phyloP scores from a whole-genome alignment of 768 basidiomycete species.

The Strobilomyces dryophilus region DNA sequence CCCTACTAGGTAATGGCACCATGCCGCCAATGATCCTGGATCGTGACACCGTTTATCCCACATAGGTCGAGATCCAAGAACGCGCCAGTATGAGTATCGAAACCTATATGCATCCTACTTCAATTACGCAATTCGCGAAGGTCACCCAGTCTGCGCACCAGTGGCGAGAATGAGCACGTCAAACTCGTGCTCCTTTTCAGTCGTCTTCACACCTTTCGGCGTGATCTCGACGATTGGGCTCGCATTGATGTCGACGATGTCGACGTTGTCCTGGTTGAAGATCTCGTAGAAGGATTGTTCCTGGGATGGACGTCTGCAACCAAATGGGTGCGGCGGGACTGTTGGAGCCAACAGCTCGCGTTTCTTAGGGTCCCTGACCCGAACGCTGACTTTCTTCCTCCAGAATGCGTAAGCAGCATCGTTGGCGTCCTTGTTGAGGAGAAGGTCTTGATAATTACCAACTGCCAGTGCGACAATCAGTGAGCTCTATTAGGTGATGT shows the following conservation, averaged over 20 bases:
- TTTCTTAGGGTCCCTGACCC: slow-evolving; percentile 10
- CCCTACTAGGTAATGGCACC: slow-evolving; percentile 11
- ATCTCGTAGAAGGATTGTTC: slow-evolving; percentile 13
- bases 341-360: slow-evolving; percentile 12
- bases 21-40: slow-evolving; percentile 9
- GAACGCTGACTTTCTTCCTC: slow-evolving; percentile 8
- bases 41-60: slow-evolving; percentile 5
- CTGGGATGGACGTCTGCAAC: not conserved
- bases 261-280: slow-evolving; percentile 16
- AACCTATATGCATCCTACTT: too few relatives aligned
- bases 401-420: not conserved
- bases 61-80: slow-evolving; percentile 11
- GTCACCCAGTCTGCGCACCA: slow-evolving; percentile 4
- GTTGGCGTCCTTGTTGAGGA: not conserved
- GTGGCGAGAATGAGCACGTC: slow-evolving; percentile 15
- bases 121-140: too few relatives aligned
- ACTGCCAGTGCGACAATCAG: too few relatives aligned
- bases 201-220: slow-evolving; percentile 7
- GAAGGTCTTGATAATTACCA: slow-evolving; percentile 1
- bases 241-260: slow-evolving; percentile 8
- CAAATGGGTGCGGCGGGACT: slow-evolving; percentile 10
- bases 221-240: slow-evolving; percentile 9
- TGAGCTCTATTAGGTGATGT: too few relatives aligned
- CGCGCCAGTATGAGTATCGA: slow-evolving; percentile 5
- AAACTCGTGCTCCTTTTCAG: slow-evolving; percentile 3